Evolutionary conservation across 139 green algal genomes (phyloP).

Genomic region (Microglena sp.): DNA sequence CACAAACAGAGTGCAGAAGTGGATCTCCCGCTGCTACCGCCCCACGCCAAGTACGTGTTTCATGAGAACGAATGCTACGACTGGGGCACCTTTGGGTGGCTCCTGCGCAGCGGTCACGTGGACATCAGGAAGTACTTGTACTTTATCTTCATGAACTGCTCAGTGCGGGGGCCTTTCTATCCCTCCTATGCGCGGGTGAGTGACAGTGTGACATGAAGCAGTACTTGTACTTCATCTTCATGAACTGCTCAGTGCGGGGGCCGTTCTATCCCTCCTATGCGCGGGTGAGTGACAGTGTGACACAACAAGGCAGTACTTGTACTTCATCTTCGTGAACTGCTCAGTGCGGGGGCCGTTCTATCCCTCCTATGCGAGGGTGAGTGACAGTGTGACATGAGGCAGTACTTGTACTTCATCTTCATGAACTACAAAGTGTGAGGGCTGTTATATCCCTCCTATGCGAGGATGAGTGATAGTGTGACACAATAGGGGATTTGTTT

Average conservation of each 20-base stretch:
- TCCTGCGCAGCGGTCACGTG: constrained; percentile 38
- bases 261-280: constrained; percentile 51
- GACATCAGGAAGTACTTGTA: constrained; percentile 22
- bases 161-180: constrained; percentile 54
- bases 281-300: constrained; percentile 25
- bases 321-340: constrained; percentile 70
- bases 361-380: constrained; percentile 43
- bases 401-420: constrained; percentile 51
- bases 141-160: constrained; percentile 71
- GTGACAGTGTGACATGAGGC: too few species aligned
- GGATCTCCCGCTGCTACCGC: constrained; percentile 38
- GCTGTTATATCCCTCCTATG: constrained; percentile 49
- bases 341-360: constrained; percentile 58
- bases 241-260: constrained; percentile 57
- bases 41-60: constrained; percentile 47
- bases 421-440: constrained; percentile 60
- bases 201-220: too few species aligned
- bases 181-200: constrained; percentile 46
- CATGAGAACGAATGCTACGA: constrained; percentile 74
- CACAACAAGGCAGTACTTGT: constrained; percentile 12
- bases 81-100: constrained; percentile 68
- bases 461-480: constrained; percentile 24
- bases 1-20: too few species aligned
- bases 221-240: constrained; percentile 54
- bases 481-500: too few species aligned